Base-by-base conservation (phyloP, 2,329 filamentous ascomycete species). In the Stemphylium vesicarium region DNA sequence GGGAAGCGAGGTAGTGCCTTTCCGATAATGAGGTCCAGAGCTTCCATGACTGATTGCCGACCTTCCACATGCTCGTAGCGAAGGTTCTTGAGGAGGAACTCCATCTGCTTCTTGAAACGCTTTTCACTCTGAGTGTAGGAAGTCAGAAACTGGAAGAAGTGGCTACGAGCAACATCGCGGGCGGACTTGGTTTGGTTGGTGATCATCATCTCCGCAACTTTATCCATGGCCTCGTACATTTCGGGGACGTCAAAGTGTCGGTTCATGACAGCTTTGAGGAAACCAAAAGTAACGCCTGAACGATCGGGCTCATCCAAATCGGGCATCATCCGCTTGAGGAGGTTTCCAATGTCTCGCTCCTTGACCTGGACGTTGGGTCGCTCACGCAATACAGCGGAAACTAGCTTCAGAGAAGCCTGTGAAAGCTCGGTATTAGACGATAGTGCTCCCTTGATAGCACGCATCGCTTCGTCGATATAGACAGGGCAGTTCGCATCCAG, bases 71-170 rank as follows among this genome's bases (percentile, higher is more conserved):
- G 87, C 38, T 94, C 87, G 73, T 97, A 99, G 56, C 94, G 88
- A 61, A 99, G 81, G 69, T 99, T 99, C 66, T 91, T 90, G 44
- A 96, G 85, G 43, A 99, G 82, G 72, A 98, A 99, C 51, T 84
- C 86, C 45, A 97, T 83, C 71, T 98, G 94, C 73, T 96, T 96
- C 35, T 85, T 84, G 88, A 95, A 96, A 12, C 95, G 85, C 59
- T 87, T 90, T 75, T 92, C 93, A 68, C 90, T 92, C 73, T 98
- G 95, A 0, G 95, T 94, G 70, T 97, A 99, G 49, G 97, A 92
- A 62, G 93, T 86, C 51, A 99, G 80, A 78, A 99, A 99, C 64
- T 97, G 92, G 75, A 96, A 89, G 76, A 96, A 99, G 12, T 92
- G 89, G 16, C 92, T 92, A 52, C 95, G 85, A 12, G 94, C 93